These are phyloP conservation scores for Yamadazyma taylorii DNA, from an alignment of 1,139 yeast species.

Conservation along the genomic window DNA sequence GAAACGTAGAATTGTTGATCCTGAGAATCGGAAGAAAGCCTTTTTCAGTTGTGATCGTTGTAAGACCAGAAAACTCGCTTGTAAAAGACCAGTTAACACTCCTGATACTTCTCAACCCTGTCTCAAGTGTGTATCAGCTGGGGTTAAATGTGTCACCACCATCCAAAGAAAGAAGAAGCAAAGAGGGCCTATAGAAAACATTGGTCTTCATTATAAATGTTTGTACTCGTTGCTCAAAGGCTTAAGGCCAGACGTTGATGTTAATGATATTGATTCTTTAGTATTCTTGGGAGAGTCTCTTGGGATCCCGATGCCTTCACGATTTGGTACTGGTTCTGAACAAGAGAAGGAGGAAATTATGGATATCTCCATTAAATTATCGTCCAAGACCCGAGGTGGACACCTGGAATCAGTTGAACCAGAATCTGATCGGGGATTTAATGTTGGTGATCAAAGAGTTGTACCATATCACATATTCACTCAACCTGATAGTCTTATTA, in stretches of 20 bases:
- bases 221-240: slow-evolving; percentile 33
- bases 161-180: slow-evolving; percentile 16
- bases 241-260: slow-evolving; percentile 41
- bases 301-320: slow-evolving; percentile 36
- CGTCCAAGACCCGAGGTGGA: neutral
- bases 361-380: slow-evolving; percentile 5
- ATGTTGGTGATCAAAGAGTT: neutral
- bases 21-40: slow-evolving; percentile 21
- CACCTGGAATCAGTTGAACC: neutral
- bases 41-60: slow-evolving; percentile 48
- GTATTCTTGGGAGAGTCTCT: slow-evolving; percentile 27
- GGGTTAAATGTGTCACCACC: slow-evolving; percentile 37
- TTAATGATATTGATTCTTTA: slow-evolving; percentile 34
- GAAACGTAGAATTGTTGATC: slow-evolving; percentile 9
- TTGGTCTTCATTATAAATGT: slow-evolving; percentile 39
- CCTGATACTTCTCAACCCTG: slow-evolving; percentile 25
- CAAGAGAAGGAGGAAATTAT: slow-evolving; percentile 8
- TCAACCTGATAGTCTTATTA: slow-evolving; percentile 14
- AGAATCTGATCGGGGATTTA: neutral
- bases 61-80: slow-evolving; percentile 41
- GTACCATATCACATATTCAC: slow-evolving; percentile 2
- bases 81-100: slow-evolving; percentile 24
- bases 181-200: slow-evolving; percentile 38
- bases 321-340: slow-evolving; percentile 1
- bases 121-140: slow-evolving; percentile 31